A percentile compares a stretch with the other conserved stretches of the same genome.
phyloP scores from a whole-genome alignment of 202 grass and related monocot species.

The Schoenoplectus triqueter region DNA sequence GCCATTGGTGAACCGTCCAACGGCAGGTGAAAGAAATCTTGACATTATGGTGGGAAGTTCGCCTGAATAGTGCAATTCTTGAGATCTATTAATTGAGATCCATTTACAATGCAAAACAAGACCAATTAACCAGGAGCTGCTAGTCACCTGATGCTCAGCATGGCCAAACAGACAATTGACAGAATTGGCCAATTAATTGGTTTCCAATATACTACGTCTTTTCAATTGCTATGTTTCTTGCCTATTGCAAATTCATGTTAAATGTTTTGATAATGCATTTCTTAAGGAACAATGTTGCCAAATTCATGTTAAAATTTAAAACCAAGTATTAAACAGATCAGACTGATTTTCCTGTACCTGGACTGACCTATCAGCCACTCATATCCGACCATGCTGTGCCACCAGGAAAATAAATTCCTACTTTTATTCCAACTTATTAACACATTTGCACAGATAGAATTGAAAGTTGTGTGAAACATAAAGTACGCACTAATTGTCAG shows the following conservation, averaged over 20 bases:
- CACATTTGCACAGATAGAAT: not conserved
- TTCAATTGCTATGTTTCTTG: not conserved
- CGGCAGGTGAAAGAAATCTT: conserved; percentile 21
- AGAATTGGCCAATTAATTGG: not conserved
- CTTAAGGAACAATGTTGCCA: not conserved
- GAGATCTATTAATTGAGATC: not conserved
- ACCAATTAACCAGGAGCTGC: not conserved
- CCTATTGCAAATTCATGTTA: not conserved
- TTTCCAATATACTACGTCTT: not conserved
- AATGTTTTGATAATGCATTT: not conserved
- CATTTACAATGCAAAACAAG: not conserved
- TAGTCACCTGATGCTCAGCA: not conserved
- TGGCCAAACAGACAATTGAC: not conserved
- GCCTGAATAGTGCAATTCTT: conserved; percentile 27
- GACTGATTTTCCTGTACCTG: not conserved
- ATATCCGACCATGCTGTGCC: not conserved
- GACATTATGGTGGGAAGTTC: conserved; percentile 10
- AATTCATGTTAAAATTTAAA: conserved; percentile 11
- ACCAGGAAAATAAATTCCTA: not conserved
- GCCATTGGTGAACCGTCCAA: conserved; percentile 19
- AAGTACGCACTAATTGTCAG: not conserved
- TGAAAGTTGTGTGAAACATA: not conserved
- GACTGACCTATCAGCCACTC: not conserved
- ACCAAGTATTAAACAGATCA: not conserved
- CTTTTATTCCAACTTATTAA: not conserved